Evolutionary conservation across 805 yeast species (phyloP), one percentile per base, ranked within the genome.

Genomic region (Ogataea siamensis): DNA sequence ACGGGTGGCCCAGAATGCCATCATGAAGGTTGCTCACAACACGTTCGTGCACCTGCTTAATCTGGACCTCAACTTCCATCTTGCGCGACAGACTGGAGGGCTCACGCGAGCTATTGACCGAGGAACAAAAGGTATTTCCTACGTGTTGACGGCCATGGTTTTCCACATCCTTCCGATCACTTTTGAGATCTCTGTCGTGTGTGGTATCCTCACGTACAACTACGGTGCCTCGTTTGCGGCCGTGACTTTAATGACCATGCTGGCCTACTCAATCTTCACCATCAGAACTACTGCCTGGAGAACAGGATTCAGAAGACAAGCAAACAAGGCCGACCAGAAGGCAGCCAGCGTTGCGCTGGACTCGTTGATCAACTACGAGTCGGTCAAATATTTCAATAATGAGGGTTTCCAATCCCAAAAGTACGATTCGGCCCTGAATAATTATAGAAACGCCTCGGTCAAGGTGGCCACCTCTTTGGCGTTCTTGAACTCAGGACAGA

Each of bases 331-430:
- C 2, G 99, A 93, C 58, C 94, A 93, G 58, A 74, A 83, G 58
- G 96, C 96, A n/a, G 96, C 97, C 0, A 80, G 86, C 45, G 89
- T 91, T 19, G 96, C 98, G 0, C 69, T 93, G 33, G 99, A 93
- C 59, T 88, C 97, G 1, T 69, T 93, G 56, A 87, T 91, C 49
- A 93, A 93, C 64, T 91, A 82, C 60, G 99, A 93, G 64, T 83
- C 95, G 17, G 97, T 93, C 22, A 88, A 89, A 58, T 85, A 87
- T 60, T 93, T 93, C 70, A 91, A 89, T 64, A 93, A 93, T 62
- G 99, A 93, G 60, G 64, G 65, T 2, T 81, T 70, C 60, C 94
- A 89, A 60, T 81, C 87, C 0, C 50, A 62, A n/a, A 85, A 87
- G 55, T 93, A 91, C 60, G 87, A 91, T 54, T 53, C 58, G 7